These are phyloP conservation scores for Fusarium concolor DNA, from an alignment of 2,329 filamentous ascomycete species.

Conservation along the genomic window DNA sequence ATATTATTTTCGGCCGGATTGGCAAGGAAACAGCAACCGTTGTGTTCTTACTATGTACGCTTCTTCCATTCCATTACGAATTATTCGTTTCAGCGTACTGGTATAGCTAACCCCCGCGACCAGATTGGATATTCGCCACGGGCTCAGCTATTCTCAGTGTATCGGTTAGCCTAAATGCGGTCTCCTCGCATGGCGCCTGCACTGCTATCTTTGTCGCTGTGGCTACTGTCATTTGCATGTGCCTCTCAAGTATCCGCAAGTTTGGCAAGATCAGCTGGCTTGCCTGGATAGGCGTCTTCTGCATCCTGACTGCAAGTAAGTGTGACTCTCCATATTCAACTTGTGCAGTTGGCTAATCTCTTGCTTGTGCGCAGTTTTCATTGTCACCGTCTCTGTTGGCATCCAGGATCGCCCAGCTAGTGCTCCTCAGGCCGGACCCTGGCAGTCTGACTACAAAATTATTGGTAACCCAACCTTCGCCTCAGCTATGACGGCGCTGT, in stretches of 20 bases:
- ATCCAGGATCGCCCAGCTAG: conserved; percentile 17
- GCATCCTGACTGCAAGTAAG: conserved; percentile 10
- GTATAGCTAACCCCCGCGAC: too few relatives aligned
- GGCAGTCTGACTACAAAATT: conserved; percentile 48
- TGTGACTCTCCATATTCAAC: too few relatives aligned
- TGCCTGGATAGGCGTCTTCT: conserved; percentile 38
- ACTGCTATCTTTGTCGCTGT: conserved; percentile 54
- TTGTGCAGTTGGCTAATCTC: too few relatives aligned
- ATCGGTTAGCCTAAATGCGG: conserved; percentile 53
- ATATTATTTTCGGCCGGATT: too few relatives aligned
- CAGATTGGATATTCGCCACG: too few relatives aligned
- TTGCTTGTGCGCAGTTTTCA: conserved; percentile 10
- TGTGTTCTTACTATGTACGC: too few relatives aligned
- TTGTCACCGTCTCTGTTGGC: conserved; percentile 27
- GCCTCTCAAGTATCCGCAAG: conserved; percentile 48
- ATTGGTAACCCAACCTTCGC: conserved; percentile 47
- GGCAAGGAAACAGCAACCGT: too few relatives aligned
- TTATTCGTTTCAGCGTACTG: too few relatives aligned
- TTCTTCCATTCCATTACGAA: too few relatives aligned
- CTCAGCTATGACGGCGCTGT: conserved; percentile 47
- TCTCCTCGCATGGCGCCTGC: conserved; percentile 52
- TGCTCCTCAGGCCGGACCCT: conserved; percentile 28
- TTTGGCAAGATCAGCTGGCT: conserved; percentile 48
- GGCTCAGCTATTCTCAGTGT: conserved; percentile 38
- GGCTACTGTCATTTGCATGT: conserved; percentile 45